Evolutionary conservation across 192 early-diverging fungal genomes (phyloP).

Genomic region (Coemansia sp.): DNA sequence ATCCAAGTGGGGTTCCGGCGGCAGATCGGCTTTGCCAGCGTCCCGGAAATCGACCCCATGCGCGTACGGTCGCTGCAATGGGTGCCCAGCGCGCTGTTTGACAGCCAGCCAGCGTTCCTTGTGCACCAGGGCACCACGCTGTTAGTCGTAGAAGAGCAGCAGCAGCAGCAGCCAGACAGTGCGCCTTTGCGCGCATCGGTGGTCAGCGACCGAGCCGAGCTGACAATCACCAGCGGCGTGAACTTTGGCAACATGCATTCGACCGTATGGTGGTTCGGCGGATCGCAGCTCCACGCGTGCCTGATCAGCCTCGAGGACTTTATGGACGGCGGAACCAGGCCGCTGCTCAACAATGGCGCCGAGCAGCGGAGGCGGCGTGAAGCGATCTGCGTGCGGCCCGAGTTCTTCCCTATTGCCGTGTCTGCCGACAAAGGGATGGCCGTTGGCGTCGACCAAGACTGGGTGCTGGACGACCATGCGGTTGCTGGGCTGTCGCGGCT

Average conservation of each 20-base stretch:
- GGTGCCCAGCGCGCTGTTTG: slow-evolving; percentile 48
- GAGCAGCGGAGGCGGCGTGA: neutral
- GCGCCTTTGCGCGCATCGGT: slow-evolving; percentile 1
- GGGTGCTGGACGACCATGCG: slow-evolving; percentile 31
- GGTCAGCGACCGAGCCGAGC: slow-evolving; percentile 24
- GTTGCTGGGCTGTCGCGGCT: slow-evolving; percentile 25
- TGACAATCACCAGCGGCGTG: slow-evolving; percentile 36
- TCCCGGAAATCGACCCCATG: slow-evolving; percentile 5
- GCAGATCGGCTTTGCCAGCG: slow-evolving; percentile 8
- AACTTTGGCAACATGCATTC: slow-evolving; percentile 56
- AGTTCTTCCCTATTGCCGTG: slow-evolving; percentile 48
- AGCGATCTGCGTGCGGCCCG: slow-evolving; percentile 21
- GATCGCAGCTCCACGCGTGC: slow-evolving; percentile 31
- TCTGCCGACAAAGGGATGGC: slow-evolving; percentile 45
- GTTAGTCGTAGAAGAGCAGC: slow-evolving; percentile 14
- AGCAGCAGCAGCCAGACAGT: neutral
- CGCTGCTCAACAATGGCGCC: slow-evolving; percentile 1
- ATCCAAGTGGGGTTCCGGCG: slow-evolving; percentile 29
- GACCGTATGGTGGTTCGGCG: slow-evolving; percentile 51
- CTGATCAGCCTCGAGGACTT: slow-evolving; percentile 51
- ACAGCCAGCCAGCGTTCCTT: slow-evolving; percentile 27
- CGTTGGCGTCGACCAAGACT: slow-evolving; percentile 52
- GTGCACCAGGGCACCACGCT: slow-evolving; percentile 44
- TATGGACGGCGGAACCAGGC: slow-evolving; percentile 31
- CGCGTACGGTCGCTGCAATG: slow-evolving; percentile 48